Conservation (phyloP, 106 monocot species). For the Triglochin maritima region DNA sequence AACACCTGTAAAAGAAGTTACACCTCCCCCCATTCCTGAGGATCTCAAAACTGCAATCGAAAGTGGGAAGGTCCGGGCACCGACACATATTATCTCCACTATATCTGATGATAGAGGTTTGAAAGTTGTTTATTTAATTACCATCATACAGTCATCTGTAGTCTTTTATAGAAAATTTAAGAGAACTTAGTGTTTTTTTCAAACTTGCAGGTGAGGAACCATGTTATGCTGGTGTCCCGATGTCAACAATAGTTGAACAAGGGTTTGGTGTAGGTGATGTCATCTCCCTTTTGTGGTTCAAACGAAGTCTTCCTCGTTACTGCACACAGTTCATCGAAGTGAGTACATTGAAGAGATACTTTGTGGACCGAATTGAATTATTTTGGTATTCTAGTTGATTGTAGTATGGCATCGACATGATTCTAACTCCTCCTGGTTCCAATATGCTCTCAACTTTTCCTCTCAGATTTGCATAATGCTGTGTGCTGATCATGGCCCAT, state of each 20-base stretch:
- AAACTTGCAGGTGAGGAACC: conserved; percentile 80
- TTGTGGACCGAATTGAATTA: too few relatives aligned
- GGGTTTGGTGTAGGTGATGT: conserved; percentile 94
- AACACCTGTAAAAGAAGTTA: conserved; percentile 46
- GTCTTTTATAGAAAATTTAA: too few relatives aligned
- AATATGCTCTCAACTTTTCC: too few relatives aligned
- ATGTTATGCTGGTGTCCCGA: conserved; percentile 92
- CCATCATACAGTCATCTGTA: too few relatives aligned
- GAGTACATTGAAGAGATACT: not conserved
- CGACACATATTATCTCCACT: conserved; percentile 96
- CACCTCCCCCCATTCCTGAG: conserved; percentile 89
- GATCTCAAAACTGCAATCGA: conserved; percentile 83
- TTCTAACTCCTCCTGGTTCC: too few relatives aligned
- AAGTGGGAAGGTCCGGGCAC: conserved; percentile 95
- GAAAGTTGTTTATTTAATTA: not conserved
- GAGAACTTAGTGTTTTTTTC: not conserved
- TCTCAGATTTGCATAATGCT: conserved; percentile 88
- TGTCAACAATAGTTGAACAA: conserved; percentile 80
- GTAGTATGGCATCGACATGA: too few relatives aligned
- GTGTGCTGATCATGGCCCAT: conserved; percentile 98
- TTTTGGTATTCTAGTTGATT: too few relatives aligned
- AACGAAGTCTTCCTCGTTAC: conserved; percentile 94
- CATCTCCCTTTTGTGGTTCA: conserved; percentile 96
- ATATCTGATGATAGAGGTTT: conserved; percentile 99
- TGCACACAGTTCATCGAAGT: conserved; percentile 99